Evolutionary conservation across 306 rosid genomes (phyloP).

Genomic region (Dryas octopetala): DNA sequence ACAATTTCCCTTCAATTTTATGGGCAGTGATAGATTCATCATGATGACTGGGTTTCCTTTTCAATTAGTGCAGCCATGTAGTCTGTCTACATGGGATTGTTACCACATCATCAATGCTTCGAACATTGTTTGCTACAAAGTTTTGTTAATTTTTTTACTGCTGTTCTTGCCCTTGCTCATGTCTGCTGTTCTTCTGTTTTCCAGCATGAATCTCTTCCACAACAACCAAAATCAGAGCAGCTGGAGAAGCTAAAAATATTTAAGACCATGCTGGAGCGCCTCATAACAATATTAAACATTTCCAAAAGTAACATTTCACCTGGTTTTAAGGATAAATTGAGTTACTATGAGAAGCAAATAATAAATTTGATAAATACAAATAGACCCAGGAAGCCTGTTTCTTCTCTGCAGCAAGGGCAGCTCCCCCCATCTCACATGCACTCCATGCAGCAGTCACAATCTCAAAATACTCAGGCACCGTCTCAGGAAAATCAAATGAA

Average conservation of each 20-base stretch:
- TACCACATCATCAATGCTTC: not conserved
- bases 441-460: conserved; percentile 58
- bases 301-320: conserved; percentile 36
- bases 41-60: conserved; percentile 11
- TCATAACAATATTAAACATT: conserved; percentile 42
- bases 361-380: conserved; percentile 27
- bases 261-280: conserved; percentile 48
- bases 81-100: not conserved
- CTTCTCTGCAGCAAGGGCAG: conserved; percentile 53
- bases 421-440: conserved; percentile 59
- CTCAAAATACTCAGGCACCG: conserved; percentile 49
- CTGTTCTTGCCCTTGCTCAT: conserved; percentile 11
- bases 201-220: conserved; percentile 64
- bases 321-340: conserved; percentile 46
- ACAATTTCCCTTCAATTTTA: too few relatives aligned
- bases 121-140: not conserved
- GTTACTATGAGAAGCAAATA: conserved; percentile 54
- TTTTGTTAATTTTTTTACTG: not conserved
- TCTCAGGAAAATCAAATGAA: conserved; percentile 63
- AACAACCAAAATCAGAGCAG: conserved; percentile 49
- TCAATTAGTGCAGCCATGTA: not conserved
- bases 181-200: conserved; percentile 20
- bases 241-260: conserved; percentile 44
- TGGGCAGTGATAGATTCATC: not conserved
- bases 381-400: conserved; percentile 46